Evolutionary conservation across 768 basidiomycete genomes (phyloP).

Genomic region (Atractiella rhizophila): DNA sequence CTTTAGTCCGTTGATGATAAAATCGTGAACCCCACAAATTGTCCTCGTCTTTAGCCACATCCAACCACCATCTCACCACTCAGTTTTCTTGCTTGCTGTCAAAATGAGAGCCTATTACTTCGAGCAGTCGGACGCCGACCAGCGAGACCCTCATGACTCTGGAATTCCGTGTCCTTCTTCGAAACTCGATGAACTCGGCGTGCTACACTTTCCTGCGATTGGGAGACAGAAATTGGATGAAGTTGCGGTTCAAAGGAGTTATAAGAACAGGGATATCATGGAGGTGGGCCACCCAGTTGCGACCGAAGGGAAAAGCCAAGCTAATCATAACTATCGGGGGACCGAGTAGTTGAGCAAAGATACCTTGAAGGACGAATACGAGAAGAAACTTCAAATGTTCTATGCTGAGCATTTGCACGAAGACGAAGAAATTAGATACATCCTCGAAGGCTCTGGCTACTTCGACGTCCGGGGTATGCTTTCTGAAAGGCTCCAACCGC

Average conservation of each 20-base stretch:
- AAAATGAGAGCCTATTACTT: no score
- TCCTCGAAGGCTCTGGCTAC: conserved; percentile 63
- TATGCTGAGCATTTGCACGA: conserved; percentile 69
- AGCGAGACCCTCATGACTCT: conserved; percentile 58
- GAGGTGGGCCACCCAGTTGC: not conserved
- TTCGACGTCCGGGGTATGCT: conserved; percentile 80
- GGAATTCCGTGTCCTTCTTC: conserved; percentile 23
- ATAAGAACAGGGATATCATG: not conserved
- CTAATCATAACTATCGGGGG: conserved; percentile 28
- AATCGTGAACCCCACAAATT: no score
- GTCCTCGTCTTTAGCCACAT: no score
- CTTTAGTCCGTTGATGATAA: no score
- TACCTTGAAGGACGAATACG: conserved; percentile 59
- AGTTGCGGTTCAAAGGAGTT: conserved; percentile 14
- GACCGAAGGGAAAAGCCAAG: conserved; percentile 56
- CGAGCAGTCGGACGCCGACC: conserved; percentile 28
- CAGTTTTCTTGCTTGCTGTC: no score
- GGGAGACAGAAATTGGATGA: conserved; percentile 32
- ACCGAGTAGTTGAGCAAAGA: conserved; percentile 51
- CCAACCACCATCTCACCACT: no score
- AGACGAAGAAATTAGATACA: conserved; percentile 82
- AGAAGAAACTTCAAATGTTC: conserved; percentile 54
- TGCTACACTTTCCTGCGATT: conserved; percentile 43
- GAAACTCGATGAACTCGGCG: conserved; percentile 35
- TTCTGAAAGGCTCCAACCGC: conserved; percentile 15